Conservation (phyloP, 2,329 filamentous ascomycete genomes). For the Geosmithia morbida region DNA sequence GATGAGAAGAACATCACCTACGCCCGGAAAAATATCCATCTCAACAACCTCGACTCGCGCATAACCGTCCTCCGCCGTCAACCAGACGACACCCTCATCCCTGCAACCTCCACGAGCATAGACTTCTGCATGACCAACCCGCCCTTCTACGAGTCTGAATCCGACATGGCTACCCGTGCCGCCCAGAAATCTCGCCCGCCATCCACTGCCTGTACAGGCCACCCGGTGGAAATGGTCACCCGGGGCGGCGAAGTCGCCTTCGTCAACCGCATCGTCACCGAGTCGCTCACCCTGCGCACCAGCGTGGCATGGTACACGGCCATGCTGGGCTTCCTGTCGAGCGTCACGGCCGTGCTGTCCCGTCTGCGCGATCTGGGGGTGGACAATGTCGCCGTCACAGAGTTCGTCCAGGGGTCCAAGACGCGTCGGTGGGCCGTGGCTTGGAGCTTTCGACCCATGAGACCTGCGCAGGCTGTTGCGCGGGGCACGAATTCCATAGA, state of each 20-base stretch:
- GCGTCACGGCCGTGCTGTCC: conserved; percentile 47
- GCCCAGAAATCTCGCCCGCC: conserved; percentile 52
- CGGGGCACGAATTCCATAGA: conserved; percentile 24
- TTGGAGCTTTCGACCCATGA: conserved; percentile 64
- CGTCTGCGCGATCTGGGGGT: conserved; percentile 41
- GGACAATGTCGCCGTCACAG: conserved; percentile 68
- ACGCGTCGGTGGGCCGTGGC: conserved; percentile 79
- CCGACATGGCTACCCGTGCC: conserved; percentile 54
- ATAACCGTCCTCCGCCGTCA: conserved; percentile 48
- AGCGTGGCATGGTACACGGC: conserved; percentile 76
- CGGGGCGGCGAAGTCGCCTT: conserved; percentile 66
- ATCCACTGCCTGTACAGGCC: conserved; percentile 61
- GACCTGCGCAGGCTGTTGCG: conserved; percentile 39
- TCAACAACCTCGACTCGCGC: conserved; percentile 49
- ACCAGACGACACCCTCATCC: conserved; percentile 42
- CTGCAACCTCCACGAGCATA: conserved; percentile 35
- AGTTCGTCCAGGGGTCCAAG: conserved; percentile 62
- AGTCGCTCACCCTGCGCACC: conserved; percentile 45
- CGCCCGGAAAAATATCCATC: conserved; percentile 50
- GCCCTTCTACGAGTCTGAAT: conserved; percentile 71
- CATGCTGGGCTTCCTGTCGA: conserved; percentile 75
- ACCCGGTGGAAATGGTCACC: conserved; percentile 74
- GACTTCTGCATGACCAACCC: conserved; percentile 92
- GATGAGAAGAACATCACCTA: conserved; percentile 54
- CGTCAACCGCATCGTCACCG: conserved; percentile 52